Percentiles rank a stretch among this genome's conserved stretches.
Conservation (phyloP, 2,329 filamentous ascomycete genomes). For the Microcyclospora pomicola region DNA sequence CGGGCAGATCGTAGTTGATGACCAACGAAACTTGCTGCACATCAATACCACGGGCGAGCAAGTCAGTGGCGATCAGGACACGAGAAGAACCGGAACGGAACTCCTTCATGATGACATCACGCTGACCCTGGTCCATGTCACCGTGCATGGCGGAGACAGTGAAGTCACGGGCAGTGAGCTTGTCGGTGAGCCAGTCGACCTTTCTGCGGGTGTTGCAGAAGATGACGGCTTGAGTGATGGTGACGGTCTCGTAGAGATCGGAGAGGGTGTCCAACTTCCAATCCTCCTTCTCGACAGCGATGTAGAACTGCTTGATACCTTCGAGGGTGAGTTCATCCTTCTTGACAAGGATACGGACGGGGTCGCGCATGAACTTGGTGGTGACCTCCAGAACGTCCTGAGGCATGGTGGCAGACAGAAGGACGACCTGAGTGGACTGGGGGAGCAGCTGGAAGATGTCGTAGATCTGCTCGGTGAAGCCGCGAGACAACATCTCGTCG, state of each 20-base stretch:
- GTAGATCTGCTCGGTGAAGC: slow-evolving; percentile 99
- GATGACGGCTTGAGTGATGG: slow-evolving; percentile 98
- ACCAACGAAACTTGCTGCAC: slow-evolving; percentile 98
- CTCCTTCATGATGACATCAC: slow-evolving; percentile 99
- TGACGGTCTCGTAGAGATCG: slow-evolving; percentile 97
- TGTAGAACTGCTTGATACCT: slow-evolving; percentile 99
- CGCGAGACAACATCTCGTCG: slow-evolving; percentile 97
- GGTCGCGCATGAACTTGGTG: slow-evolving; percentile 99
- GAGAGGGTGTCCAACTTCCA: slow-evolving; percentile 99
- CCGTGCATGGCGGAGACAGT: slow-evolving; percentile 99
- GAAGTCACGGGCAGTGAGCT: slow-evolving; percentile 94
- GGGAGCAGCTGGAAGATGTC: slow-evolving; percentile 99
- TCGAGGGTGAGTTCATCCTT: slow-evolving; percentile 98
- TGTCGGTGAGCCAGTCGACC: slow-evolving; percentile 99
- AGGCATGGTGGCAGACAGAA: slow-evolving; percentile 96
- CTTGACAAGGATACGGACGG: slow-evolving; percentile 97
- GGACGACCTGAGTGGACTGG: slow-evolving; percentile 94
- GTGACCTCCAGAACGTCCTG: slow-evolving; percentile 98
- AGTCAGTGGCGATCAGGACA: slow-evolving; percentile 95
- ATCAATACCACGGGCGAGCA: slow-evolving; percentile 98
- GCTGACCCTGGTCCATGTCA: slow-evolving; percentile 96
- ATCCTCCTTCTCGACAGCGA: slow-evolving; percentile 99
- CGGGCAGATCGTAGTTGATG: slow-evolving; percentile 99
- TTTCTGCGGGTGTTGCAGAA: slow-evolving; percentile 99
- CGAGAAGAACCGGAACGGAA: slow-evolving; percentile 89